phyloP scores from a whole-genome alignment of 148 eudicot genomes.

The Cornus kousa region DNA sequence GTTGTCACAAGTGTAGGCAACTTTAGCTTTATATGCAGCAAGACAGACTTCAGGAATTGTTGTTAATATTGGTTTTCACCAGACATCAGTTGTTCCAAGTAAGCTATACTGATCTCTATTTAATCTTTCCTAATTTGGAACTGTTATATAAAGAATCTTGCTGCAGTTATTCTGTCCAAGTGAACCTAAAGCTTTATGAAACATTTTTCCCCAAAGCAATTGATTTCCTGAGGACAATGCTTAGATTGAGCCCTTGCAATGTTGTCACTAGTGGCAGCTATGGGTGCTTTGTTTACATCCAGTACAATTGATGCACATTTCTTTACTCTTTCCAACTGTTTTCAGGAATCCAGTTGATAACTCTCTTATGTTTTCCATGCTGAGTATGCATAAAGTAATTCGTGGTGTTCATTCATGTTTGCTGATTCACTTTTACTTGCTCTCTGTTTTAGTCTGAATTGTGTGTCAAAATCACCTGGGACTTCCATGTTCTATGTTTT shows the following conservation, averaged over 20 bases:
- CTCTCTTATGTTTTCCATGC: neutral
- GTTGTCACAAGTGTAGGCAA: constrained; percentile 49
- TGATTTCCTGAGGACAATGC: constrained; percentile 4
- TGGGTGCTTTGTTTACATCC: neutral
- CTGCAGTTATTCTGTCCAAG: neutral
- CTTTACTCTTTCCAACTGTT: neutral
- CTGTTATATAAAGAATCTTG: neutral
- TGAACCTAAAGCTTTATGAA: neutral
- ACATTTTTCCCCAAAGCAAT: neutral
- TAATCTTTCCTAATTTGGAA: neutral
- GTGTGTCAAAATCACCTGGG: constrained; percentile 8
- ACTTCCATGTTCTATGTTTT: neutral
- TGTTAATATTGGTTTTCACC: constrained; percentile 88
- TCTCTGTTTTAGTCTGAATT: neutral
- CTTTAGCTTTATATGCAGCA: constrained; percentile 86
- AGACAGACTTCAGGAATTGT: constrained; percentile 84
- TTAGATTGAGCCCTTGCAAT: neutral
- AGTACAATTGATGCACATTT: neutral
- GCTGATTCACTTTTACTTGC: neutral
- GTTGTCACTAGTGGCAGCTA: neutral
- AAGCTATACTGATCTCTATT: constrained; percentile 17
- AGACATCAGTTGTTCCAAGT: constrained; percentile 91
- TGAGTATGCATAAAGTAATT: neutral
- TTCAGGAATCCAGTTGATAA: neutral
- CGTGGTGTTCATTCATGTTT: neutral